A percentile compares a stretch with the other conserved stretches of the same genome.
phyloP scores from a whole-genome alignment of 1,284 basidiomycete species.

The Cryptococcus hybrid region DNA sequence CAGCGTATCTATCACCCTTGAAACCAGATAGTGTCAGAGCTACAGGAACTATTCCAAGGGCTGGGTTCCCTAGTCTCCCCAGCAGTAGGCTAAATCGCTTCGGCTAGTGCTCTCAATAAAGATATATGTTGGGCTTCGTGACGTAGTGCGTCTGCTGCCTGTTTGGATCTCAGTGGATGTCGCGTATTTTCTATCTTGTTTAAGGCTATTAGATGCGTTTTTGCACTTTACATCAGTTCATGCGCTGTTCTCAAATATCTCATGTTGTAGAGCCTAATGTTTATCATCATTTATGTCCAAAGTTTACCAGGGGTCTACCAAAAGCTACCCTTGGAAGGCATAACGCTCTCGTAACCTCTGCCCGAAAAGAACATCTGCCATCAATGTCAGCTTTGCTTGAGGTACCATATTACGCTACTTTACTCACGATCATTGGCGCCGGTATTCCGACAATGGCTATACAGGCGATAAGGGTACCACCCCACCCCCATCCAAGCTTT shows the following conservation, averaged over 20 bases:
- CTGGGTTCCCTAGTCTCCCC: constrained; percentile 24
- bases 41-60: constrained; percentile 32
- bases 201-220: too few relatives aligned
- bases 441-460: constrained; percentile 49
- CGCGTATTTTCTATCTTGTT: too few relatives aligned
- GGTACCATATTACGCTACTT: too few relatives aligned
- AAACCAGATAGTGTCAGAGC: constrained; percentile 17
- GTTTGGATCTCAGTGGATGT: too few relatives aligned
- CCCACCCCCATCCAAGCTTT: constrained; percentile 53
- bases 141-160: too few relatives aligned
- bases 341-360: neutral
- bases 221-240: too few relatives aligned
- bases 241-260: too few relatives aligned
- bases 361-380: too few relatives aligned
- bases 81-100: constrained; percentile 11
- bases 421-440: constrained; percentile 45
- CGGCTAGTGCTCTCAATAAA: neutral
- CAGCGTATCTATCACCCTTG: constrained; percentile 36
- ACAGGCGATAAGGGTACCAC: constrained; percentile 48
- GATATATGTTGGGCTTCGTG: neutral
- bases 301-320: too few relatives aligned
- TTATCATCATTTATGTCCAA: too few relatives aligned
- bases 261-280: too few relatives aligned
- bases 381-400: too few relatives aligned
- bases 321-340: neutral